Conservation (phyloP, 768 basidiomycete species). For the Tulasnella sp. region DNA sequence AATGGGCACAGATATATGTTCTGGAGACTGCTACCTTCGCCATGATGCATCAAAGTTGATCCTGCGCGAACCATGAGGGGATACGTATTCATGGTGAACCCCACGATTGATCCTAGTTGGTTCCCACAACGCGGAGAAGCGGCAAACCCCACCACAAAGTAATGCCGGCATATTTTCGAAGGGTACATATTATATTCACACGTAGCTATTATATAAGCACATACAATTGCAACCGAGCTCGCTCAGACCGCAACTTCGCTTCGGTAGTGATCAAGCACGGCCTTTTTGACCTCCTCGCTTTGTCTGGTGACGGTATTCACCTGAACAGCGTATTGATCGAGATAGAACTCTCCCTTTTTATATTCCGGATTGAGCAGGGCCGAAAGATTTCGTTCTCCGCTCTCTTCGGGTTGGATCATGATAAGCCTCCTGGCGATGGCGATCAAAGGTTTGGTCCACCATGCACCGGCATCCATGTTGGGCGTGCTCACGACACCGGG, state of each 20-base stretch:
- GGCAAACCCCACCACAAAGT: background rate
- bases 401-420: background rate
- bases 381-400: conserved; percentile 17
- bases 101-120: background rate
- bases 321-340: conserved; percentile 17
- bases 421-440: background rate
- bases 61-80: too few relatives aligned
- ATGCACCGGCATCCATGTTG: conserved; percentile 20
- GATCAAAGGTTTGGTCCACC: background rate
- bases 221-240: background rate
- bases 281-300: background rate
- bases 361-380: conserved; percentile 2
- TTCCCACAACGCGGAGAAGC: background rate
- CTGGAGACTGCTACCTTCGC: too few relatives aligned
- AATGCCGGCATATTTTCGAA: too few relatives aligned
- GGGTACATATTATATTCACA: background rate
- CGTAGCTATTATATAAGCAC: background rate
- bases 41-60: too few relatives aligned
- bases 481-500: conserved; percentile 19
- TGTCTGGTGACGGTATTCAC: background rate
- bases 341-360: conserved; percentile 13
- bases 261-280: background rate
- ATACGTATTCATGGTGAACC: too few relatives aligned
- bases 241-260: background rate
- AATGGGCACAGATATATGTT: too few relatives aligned